Evolutionary conservation across 2,329 filamentous ascomycete genomes (phyloP).

Genomic region (Tolypocladium endophyticum): DNA sequence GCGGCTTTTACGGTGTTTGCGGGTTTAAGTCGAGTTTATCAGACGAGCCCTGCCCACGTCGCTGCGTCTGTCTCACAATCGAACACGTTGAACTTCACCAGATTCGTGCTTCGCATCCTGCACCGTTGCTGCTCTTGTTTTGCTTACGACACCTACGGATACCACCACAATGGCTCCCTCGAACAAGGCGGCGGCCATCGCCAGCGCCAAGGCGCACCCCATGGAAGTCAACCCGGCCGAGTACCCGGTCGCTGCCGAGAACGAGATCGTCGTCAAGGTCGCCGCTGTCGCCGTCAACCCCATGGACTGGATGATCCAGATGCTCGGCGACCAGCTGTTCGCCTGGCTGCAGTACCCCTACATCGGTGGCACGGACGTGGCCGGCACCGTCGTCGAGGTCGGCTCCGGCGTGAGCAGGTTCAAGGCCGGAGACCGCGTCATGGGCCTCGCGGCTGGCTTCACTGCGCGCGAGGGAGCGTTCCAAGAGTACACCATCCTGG

Average conservation of each 20-base stretch:
- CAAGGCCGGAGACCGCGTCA: background rate
- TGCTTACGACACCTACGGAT: background rate
- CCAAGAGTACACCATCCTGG: background rate
- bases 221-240: background rate
- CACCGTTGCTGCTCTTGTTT: background rate
- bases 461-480: background rate
- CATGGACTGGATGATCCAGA: background rate
- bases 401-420: background rate
- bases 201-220: background rate
- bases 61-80: no score
- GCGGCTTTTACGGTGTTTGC: background rate
- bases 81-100: background rate
- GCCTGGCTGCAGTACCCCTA: background rate
- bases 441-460: background rate
- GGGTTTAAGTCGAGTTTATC: background rate
- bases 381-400: background rate
- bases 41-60: background rate
- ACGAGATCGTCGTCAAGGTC: background rate
- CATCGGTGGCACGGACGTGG: background rate
- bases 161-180: background rate
- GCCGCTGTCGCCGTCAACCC: background rate
- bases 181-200: background rate
- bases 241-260: background rate
- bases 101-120: background rate
- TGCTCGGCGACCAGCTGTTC: background rate